Percentiles rank a stretch among this genome's conserved stretches.
phyloP scores from a whole-genome alignment of 768 basidiomycete genomes.

The Cystobasidium tubakii region DNA sequence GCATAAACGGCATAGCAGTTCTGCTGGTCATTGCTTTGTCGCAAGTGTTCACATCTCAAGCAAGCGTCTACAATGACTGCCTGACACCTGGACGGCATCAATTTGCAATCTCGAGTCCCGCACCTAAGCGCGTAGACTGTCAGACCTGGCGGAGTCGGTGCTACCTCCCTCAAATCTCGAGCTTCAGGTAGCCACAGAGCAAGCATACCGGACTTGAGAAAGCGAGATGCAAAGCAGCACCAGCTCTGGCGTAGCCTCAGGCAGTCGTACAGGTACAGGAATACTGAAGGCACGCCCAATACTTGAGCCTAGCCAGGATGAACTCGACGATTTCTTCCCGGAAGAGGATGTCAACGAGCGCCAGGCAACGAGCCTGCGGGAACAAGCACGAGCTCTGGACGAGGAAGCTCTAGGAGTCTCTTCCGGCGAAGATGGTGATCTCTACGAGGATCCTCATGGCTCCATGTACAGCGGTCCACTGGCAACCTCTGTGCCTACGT shows the following conservation, averaged over 20 bases:
- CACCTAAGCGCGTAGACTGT: too few species aligned
- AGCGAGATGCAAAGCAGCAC: background rate
- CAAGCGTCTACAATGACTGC: too few species aligned
- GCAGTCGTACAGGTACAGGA: background rate
- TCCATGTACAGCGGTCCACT: conserved; percentile 27
- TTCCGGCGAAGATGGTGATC: conserved; percentile 7
- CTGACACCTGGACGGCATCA: too few species aligned
- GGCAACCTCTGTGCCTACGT: conserved; percentile 34
- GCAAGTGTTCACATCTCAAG: too few species aligned
- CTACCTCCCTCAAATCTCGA: too few species aligned
- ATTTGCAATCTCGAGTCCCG: too few species aligned
- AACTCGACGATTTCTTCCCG: conserved; percentile 26
- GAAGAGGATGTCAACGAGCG: conserved; percentile 25
- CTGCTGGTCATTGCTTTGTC: too few species aligned
- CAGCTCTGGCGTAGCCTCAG: background rate
- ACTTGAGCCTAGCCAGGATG: background rate
- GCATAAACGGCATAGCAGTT: too few species aligned
- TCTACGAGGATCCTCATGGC: conserved; percentile 18
- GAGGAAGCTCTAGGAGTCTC: conserved; percentile 13
- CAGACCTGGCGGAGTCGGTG: too few species aligned
- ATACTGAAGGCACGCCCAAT: background rate
- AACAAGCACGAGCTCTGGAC: background rate
- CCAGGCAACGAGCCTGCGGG: background rate
- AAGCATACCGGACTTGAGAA: too few species aligned
- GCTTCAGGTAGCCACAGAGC: too few species aligned